Evolutionary conservation across 139 green algal genomes (phyloP).

Genomic region (Gonium pectorale): DNA sequence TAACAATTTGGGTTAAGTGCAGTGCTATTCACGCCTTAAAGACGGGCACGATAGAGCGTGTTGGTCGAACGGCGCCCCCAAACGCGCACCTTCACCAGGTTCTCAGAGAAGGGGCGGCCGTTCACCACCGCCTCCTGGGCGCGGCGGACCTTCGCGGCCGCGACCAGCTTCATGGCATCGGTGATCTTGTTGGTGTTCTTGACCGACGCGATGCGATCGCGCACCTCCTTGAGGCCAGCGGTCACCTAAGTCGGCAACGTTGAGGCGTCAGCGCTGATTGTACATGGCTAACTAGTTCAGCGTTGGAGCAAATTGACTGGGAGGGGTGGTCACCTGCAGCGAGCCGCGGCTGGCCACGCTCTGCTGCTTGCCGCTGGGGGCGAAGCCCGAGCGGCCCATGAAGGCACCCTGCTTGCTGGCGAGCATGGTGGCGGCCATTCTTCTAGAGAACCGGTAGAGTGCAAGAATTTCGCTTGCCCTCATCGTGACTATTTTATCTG

Average conservation of each 20-base stretch:
- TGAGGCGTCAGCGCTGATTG: not conserved
- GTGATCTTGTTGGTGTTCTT: constrained; percentile 99
- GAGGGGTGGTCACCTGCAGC: constrained; percentile 39
- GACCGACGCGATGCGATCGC: constrained; percentile 95
- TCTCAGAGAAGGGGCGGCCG: constrained; percentile 97
- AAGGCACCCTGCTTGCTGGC: constrained; percentile 40
- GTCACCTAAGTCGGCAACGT: constrained; percentile 49
- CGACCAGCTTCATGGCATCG: constrained; percentile 95
- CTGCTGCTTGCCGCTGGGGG: constrained; percentile 9
- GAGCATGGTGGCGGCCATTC: constrained; percentile 47
- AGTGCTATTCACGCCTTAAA: too few relatives aligned
- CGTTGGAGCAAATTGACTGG: not conserved
- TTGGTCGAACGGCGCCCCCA: not conserved
- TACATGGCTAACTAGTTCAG: not conserved
- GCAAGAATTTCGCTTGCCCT: too few relatives aligned
- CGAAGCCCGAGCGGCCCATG: constrained; percentile 34
- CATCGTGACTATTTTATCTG: too few relatives aligned
- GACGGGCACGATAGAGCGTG: too few relatives aligned
- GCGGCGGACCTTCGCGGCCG: constrained; percentile 93
- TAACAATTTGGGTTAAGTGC: too few relatives aligned
- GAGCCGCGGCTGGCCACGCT: constrained; percentile 19
- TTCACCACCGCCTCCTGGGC: constrained; percentile 98
- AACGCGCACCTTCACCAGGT: constrained; percentile 96
- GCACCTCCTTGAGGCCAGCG: constrained; percentile 90
- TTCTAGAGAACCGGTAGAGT: not conserved